Base-by-base conservation (phyloP, 306 rosid species). In the Gastrolobium villosum region DNA sequence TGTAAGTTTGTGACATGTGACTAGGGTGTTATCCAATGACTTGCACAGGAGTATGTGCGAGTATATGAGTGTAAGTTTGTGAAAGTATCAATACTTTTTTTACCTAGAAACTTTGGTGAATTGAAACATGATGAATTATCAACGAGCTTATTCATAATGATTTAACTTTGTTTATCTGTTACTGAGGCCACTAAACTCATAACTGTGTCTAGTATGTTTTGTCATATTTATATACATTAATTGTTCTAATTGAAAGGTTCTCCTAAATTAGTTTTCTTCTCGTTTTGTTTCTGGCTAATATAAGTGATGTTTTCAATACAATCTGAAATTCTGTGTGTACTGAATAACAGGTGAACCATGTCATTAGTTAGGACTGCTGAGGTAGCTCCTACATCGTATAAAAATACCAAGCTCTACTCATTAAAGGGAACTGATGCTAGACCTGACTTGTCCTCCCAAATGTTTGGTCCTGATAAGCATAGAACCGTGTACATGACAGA, bases 301-400 rank as follows among this genome's bases (percentile, higher is more conserved):
- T 34, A 41, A 34, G 65, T 78, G 40, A 77, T 75, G 39, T 10
- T 70, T 79, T 44, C 20, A 13, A 70, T 74, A 72, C 71, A 75
- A 82, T 37, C 40, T 57, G 56, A 77, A 79, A 36, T 76, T 72
- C 70, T 69, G 11, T 43, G 49, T 72, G 76, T 70, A 85, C 54
- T 54, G 59, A 65, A 66, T 30, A 63, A 66, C 62, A 74, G 70
- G 63, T 40, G 62, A 77, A 82, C 73, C 73, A 91, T 91, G 98
- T 93, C 97, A 6, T 82, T 91, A 76, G 90, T 89, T 39, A 78
- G 95, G 76, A 79, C 97, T 15, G 85, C 86, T 43, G 90, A 90
- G 80, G 62, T 83, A 35, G 82, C 92, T 63, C 62, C 91, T 5
- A 40, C 91, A 31, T 73, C 96, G 0, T 91, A 82, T 75, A 63